Base-by-base conservation (phyloP, 345 rosid species). In the Rhodamnia argentea region DNA sequence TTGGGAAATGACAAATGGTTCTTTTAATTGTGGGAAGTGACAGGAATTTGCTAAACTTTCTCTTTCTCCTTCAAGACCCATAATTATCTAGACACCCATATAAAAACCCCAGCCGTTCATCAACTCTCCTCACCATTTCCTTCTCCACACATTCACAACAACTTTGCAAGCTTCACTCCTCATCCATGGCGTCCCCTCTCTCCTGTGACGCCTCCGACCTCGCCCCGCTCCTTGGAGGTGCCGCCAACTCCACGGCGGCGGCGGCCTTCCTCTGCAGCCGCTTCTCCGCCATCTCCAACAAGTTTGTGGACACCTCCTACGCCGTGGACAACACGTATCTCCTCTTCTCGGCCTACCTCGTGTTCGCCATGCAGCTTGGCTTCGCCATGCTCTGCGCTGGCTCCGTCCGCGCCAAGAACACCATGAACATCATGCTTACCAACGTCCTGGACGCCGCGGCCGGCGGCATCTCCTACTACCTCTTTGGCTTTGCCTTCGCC, bases 301-400 rank as follows among this genome's bases (percentile, higher is more conserved):
- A 92, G 81, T 89, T 93, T 84, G 86, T 84, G 8, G 95, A 93
- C 92, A 87, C 92, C 2, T 55, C 87, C 84, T 90, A 89, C 57
- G 95, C 95, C 5, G 44, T 93, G 82, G 91, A 93, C 89, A 91
- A 86, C 91, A 93, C 95, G 13, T 93, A 92, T 83, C 94, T 93
- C 74, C 94, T 93, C 90, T 93, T 92, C 93, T 93, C 95, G 1
- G 93, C 95, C n/a, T 93, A 93, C 86, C 90, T 93, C 20, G 95
- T 93, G 86, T 93, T 93, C 85, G 93, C 95, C 84, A 93, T 93
- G 95, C 94, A 92, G 55, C 87, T 91, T 29, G 93, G 93, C 15
- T 91, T 88, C 76, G 91, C 91, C 51, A 87, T 87, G 88, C 85
- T 87, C 32, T 87, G 88, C 84, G 88, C 88, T 40, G 88, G 88